These are phyloP conservation scores for Plasmodium gonderi DNA, from an alignment of 169 alveolate genomes.

Conservation along the genomic window DNA sequence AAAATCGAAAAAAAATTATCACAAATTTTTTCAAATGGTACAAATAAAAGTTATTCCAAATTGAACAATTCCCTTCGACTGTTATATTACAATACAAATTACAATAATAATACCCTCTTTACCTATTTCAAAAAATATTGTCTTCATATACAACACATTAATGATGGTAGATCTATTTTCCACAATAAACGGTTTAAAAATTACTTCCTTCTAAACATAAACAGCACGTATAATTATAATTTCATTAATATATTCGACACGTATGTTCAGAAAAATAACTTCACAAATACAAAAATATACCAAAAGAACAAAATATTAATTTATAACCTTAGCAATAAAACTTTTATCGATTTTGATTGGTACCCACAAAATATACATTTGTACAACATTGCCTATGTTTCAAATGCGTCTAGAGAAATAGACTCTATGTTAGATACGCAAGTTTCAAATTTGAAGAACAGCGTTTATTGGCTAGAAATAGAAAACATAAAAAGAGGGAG, in stretches of 20 bases:
- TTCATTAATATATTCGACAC: background rate
- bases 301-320: conserved; percentile 47
- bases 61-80: background rate
- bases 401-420: conserved; percentile 26
- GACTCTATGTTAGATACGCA: conserved; percentile 39
- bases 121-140: conserved; percentile 66
- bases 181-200: conserved; percentile 15
- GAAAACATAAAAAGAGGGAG: background rate
- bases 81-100: background rate
- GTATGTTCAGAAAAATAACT: conserved; percentile 18
- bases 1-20: conserved; percentile 51
- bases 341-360: conserved; percentile 67
- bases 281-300: conserved; percentile 3
- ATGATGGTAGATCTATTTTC: background rate
- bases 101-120: conserved; percentile 25
- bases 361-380: conserved; percentile 70
- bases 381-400: conserved; percentile 57
- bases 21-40: conserved; percentile 22
- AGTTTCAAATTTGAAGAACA: conserved; percentile 30
- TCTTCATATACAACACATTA: conserved; percentile 8
- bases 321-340: conserved; percentile 52
- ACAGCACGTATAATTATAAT: background rate
- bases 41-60: background rate
- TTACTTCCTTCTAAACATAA: background rate
- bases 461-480: conserved; percentile 53